phyloP scores from a whole-genome alignment of 2,329 filamentous ascomycete genomes.

The Kalmusia sp. region DNA sequence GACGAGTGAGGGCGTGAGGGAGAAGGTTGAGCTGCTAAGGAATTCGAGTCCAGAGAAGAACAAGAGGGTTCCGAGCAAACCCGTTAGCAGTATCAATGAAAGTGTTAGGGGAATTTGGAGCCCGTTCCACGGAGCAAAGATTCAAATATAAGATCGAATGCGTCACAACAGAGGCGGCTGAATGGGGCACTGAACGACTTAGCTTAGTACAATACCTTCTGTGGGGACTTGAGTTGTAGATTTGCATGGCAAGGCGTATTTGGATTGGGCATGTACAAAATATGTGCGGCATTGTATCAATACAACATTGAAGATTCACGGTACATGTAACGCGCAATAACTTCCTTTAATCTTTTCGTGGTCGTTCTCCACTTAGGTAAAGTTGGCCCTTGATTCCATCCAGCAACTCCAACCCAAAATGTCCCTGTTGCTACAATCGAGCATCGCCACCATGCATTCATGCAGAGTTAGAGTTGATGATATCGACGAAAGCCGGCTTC shows the following conservation, averaged over 20 bases:
- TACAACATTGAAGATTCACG: neutral
- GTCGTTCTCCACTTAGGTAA: neutral
- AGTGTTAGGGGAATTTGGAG: constrained; percentile 71
- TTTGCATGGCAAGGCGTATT: constrained; percentile 26
- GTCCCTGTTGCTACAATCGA: constrained; percentile 41
- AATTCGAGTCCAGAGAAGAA: constrained; percentile 80
- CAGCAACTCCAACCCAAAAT: neutral
- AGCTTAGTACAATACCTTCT: neutral
- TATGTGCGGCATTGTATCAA: constrained; percentile 30
- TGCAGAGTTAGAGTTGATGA: constrained; percentile 66
- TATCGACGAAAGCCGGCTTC: constrained; percentile 88
- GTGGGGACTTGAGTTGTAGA: neutral
- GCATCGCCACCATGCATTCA: constrained; percentile 45
- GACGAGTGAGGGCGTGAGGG: constrained; percentile 77
- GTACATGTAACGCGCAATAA: neutral
- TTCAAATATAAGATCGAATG: constrained; percentile 30
- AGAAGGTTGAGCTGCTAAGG: constrained; percentile 77
- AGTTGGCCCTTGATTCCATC: neutral
- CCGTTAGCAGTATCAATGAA: constrained; percentile 67
- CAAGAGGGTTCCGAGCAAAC: constrained; percentile 61
- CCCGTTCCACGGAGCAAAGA: constrained; percentile 65
- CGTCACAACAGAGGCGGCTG: neutral
- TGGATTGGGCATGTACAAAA: constrained; percentile 27
- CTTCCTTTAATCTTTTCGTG: neutral
- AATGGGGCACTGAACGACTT: neutral